These are phyloP conservation scores for Pleurotus cornucopiae DNA, from an alignment of 768 basidiomycete species.

Conservation along the genomic window DNA sequence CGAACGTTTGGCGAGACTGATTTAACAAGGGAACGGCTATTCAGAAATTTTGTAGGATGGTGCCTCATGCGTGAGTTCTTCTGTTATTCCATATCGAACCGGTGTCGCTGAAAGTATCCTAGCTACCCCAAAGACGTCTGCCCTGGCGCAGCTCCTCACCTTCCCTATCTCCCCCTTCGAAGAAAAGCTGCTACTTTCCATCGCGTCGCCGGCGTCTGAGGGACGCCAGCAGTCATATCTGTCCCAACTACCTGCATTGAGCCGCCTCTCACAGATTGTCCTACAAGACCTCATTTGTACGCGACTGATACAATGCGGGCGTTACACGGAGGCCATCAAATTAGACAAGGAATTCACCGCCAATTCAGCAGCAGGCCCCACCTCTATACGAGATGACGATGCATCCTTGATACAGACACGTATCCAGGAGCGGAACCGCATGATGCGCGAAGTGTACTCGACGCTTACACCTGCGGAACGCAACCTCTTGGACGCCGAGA, in stretches of 20 bases:
- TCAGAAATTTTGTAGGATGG: constrained; percentile 63
- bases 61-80: constrained; percentile 58
- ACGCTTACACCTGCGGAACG: constrained; percentile 63
- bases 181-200: constrained; percentile 49
- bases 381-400: constrained; percentile 17
- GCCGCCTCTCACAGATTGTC: constrained; percentile 42
- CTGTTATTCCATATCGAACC: neutral
- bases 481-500: constrained; percentile 54
- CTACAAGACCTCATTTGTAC: constrained; percentile 79
- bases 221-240: constrained; percentile 26
- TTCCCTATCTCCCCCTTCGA: constrained; percentile 67
- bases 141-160: constrained; percentile 58
- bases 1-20: constrained; percentile 62
- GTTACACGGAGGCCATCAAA: constrained; percentile 69
- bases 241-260: constrained; percentile 1
- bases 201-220: constrained; percentile 48
- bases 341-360: constrained; percentile 61
- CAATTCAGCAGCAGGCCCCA: constrained; percentile 23
- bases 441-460: constrained; percentile 66
- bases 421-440: constrained; percentile 53
- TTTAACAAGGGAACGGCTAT: constrained; percentile 47
- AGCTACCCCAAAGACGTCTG: constrained; percentile 57
- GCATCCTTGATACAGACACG: constrained; percentile 29
- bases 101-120: constrained; percentile 2
- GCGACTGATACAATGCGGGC: constrained; percentile 70